phyloP scores from a whole-genome alignment of 2,329 filamentous ascomycete genomes.

The Escovopsis sp. region DNA sequence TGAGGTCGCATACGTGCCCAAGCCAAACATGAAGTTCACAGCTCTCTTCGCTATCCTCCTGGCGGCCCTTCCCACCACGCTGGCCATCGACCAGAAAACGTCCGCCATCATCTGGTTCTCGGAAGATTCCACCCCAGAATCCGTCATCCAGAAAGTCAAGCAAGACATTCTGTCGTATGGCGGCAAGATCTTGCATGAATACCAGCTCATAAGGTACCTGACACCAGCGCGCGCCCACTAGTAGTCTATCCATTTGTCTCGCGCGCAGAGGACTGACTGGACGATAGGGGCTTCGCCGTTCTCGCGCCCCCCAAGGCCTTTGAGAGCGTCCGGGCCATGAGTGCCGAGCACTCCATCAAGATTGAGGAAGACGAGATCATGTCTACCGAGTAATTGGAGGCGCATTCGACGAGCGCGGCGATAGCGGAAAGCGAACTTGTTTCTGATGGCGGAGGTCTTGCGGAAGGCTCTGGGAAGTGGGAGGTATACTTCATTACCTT shows the following conservation, averaged over 20 bases:
- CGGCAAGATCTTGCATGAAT: constrained; percentile 67
- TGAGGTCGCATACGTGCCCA: no score
- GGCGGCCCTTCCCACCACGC: constrained; percentile 40
- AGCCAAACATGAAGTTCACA: constrained; percentile 47
- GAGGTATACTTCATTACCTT: no score
- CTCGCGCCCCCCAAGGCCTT: constrained; percentile 56
- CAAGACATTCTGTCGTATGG: constrained; percentile 53
- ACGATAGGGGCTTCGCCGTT: constrained; percentile 58
- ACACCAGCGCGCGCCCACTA: no score
- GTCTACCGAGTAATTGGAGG: constrained; percentile 19
- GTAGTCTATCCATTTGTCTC: no score
- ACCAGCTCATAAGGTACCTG: constrained; percentile 51
- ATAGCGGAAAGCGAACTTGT: no score
- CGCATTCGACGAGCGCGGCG: no score
- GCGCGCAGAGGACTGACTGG: constrained; percentile 12
- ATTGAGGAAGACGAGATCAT: constrained; percentile 70
- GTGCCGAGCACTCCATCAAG: constrained; percentile 27
- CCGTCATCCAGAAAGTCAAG: constrained; percentile 57
- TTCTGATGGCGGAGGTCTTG: no score
- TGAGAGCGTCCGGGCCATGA: constrained; percentile 49
- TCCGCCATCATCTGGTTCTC: constrained; percentile 69
- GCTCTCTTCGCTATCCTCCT: constrained; percentile 39
- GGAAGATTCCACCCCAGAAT: constrained; percentile 46
- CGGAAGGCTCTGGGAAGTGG: no score
- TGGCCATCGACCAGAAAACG: constrained; percentile 53